These are phyloP conservation scores for Talaromyces adpressus DNA, from an alignment of 495 filamentous ascomycete species.

Conservation along the genomic window DNA sequence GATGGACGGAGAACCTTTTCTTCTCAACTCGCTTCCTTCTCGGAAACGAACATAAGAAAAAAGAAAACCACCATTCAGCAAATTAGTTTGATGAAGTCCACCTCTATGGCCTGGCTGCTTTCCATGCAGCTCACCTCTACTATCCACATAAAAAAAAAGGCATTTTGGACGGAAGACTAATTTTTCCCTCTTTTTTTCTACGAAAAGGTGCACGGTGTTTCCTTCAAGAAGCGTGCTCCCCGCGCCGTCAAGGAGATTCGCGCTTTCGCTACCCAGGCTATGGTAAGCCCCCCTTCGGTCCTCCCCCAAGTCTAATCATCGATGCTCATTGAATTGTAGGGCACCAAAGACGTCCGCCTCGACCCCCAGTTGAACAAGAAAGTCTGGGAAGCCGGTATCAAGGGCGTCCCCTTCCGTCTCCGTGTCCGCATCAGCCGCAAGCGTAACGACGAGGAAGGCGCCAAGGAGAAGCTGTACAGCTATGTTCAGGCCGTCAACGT, in stretches of 20 bases:
- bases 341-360: constrained; percentile 93
- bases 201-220: constrained; percentile 82
- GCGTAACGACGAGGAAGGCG: constrained; percentile 99
- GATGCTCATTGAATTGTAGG: constrained; percentile 41
- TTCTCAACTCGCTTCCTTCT: not conserved
- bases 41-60: not conserved
- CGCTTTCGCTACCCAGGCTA: constrained; percentile 81
- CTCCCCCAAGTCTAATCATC: not conserved
- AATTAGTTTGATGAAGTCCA: constrained; percentile 71
- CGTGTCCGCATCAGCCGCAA: constrained; percentile 97
- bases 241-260: constrained; percentile 98
- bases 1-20: constrained; percentile 9
- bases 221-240: constrained; percentile 99
- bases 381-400: constrained; percentile 98
- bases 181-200: constrained; percentile 24
- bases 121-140: constrained; percentile 9
- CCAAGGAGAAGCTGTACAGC: constrained; percentile 96
- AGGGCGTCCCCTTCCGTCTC: constrained; percentile 94
- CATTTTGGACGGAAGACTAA: constrained; percentile 55
- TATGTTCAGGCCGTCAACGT: constrained; percentile 99
- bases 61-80: constrained; percentile 21
- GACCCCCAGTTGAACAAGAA: constrained; percentile 99
- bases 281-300: constrained; percentile 64
- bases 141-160: constrained; percentile 38
- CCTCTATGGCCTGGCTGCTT: constrained; percentile 34